A percentile compares a stretch with the other conserved stretches of the same genome.
These are phyloP conservation scores for Sophora flavescens DNA, from an alignment of 306 rosid genomes.

Conservation along the genomic window DNA sequence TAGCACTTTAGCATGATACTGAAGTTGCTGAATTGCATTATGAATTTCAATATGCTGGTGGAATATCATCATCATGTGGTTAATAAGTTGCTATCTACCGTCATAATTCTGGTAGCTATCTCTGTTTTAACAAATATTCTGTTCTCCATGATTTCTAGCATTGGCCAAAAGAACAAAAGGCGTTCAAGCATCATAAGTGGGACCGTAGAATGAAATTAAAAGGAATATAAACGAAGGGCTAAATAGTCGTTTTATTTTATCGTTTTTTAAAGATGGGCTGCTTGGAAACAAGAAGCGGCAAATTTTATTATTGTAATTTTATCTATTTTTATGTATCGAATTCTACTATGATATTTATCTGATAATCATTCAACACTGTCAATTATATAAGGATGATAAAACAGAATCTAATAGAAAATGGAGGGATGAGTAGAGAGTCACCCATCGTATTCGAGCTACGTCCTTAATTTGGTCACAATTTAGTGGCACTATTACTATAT, in stretches of 20 bases:
- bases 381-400: not conserved
- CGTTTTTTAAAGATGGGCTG: not conserved
- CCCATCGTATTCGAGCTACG: not conserved
- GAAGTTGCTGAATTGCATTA: constrained; percentile 7
- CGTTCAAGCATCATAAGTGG: constrained; percentile 1
- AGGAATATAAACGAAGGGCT: not conserved
- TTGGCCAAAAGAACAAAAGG: not conserved
- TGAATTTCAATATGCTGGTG: constrained; percentile 35
- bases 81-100: constrained; percentile 29
- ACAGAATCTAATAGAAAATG: not conserved
- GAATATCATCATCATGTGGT: constrained; percentile 40
- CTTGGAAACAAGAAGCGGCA: not conserved
- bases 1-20: not conserved
- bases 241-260: not conserved
- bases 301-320: too few relatives aligned
- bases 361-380: not conserved
- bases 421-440: not conserved
- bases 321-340: too few relatives aligned
- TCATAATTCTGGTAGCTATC: constrained; percentile 31
- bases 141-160: constrained; percentile 26
- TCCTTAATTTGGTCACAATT: too few relatives aligned
- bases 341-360: not conserved
- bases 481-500: too few relatives aligned
- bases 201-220: not conserved
- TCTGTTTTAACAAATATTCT: constrained; percentile 34